Evolutionary conservation across 2,329 filamentous ascomycete genomes (phyloP), one percentile per base, ranked within the genome.

Genomic region (Talaromyces sp.): DNA sequence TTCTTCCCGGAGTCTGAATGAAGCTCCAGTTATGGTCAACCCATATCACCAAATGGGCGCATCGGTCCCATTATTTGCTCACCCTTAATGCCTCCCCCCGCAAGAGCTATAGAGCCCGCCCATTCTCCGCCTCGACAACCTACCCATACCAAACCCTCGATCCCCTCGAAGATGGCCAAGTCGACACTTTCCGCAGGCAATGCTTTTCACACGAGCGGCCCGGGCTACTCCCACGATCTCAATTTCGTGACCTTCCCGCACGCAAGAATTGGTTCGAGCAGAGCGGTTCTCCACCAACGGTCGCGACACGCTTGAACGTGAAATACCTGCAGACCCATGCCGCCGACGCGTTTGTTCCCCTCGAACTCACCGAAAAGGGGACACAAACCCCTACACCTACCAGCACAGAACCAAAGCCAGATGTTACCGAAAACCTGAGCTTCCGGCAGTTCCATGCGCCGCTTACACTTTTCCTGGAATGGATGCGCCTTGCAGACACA

Each of bases 391-490:
- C 8, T 13, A 42, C 29, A 16, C 4, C 16, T 1, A 16, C 46
- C 5, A 20, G 65, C 67, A 14, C 27, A 44, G 3, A 24, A 8
- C 36, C 32, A 7, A 9, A 49, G 17, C 17, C 42, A 20, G 19
- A 51, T 14, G 35, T 51, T 8, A 47, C 49, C 27, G 46, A 54
- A 14, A 53, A 62, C 16, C 55, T 55, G 41, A 63, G 52, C 20
- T 82, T 82, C 56, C 68, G 77, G 51, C 75, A 76, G 32, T 74
- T 79, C 57, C 66, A 78, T 46, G 76, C 76, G 1, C 78, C 75
- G 0, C 73, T 96, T 0, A 76, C 76, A 33, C 78, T 93, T 30
- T 83, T 95, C 42, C 71, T 87, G 14, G 79, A 84, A 50, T 80
- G 81, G 80, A 70, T 75, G 27, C 62, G 61, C 39, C 53, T 53